These are phyloP conservation scores for Pistacia atlantica DNA, from an alignment of 345 rosid species.

Conservation along the genomic window DNA sequence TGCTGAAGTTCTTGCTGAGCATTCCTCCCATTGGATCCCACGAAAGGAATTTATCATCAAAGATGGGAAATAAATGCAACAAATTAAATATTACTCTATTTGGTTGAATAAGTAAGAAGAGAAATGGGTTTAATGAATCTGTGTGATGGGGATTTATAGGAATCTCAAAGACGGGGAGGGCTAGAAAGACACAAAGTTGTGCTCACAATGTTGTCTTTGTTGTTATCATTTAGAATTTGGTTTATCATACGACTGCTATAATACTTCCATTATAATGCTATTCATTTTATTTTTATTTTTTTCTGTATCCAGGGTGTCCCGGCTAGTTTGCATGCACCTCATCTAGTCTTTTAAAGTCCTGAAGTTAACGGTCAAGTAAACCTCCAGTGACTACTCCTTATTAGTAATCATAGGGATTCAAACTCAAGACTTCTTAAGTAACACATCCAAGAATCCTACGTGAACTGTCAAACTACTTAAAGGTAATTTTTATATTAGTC, in stretches of 20 bases:
- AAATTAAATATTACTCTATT: not conserved
- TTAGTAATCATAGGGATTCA: no score
- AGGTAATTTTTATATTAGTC: no score
- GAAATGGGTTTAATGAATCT: slow-evolving; percentile 1
- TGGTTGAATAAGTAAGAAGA: not conserved
- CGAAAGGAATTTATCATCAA: not conserved
- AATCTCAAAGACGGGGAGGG: slow-evolving; percentile 1
- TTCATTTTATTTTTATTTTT: no score
- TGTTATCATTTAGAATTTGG: not conserved
- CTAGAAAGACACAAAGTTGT: not conserved
- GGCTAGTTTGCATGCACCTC: rapidly evolving
- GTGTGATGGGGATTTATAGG: slow-evolving; percentile 4
- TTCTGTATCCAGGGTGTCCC: no score
- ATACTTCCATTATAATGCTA: no score
- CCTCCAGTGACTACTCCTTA: no score
- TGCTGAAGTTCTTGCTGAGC: slow-evolving; percentile 16
- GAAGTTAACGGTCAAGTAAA: no score
- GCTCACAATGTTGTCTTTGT: not conserved
- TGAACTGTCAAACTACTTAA: no score
- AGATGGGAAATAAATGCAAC: not conserved
- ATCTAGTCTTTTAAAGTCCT: no score
- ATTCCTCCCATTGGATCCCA: slow-evolving; percentile 30
- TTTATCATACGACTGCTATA: no score
- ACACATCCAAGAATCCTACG: no score
- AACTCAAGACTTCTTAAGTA: no score